phyloP scores from a whole-genome alignment of 169 alveolate genomes.

The Babesia sp. region DNA sequence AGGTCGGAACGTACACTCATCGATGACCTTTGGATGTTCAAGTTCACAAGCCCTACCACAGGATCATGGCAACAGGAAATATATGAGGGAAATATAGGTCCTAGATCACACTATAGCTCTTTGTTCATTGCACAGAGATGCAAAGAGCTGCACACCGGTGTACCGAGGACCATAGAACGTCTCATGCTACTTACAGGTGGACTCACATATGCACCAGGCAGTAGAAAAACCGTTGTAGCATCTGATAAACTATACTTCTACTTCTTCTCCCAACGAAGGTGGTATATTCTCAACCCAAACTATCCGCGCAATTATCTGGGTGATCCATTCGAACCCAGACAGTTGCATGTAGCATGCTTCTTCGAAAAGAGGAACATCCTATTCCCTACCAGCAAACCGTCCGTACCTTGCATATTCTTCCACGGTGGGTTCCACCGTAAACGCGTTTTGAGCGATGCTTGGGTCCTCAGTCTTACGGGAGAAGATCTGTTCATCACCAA shows the following conservation, averaged over 20 bases:
- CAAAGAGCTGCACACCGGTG: constrained; percentile 78
- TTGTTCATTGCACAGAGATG: constrained; percentile 85
- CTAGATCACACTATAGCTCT: constrained; percentile 83
- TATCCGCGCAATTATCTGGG: constrained; percentile 72
- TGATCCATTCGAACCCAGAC: constrained; percentile 79
- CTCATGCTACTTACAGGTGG: constrained; percentile 79
- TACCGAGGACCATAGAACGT: constrained; percentile 78
- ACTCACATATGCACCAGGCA: constrained; percentile 71
- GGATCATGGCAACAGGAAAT: constrained; percentile 82
- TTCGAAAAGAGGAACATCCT: constrained; percentile 76
- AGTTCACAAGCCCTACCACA: constrained; percentile 54
- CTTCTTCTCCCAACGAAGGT: constrained; percentile 76
- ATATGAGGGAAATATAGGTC: constrained; percentile 82
- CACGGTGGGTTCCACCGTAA: constrained; percentile 81
- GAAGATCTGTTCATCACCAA: constrained; percentile 74
- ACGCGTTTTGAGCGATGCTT: constrained; percentile 75
- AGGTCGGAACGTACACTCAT: constrained; percentile 71
- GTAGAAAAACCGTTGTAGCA: constrained; percentile 66
- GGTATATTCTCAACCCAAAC: constrained; percentile 74
- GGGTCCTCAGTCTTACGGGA: constrained; percentile 81
- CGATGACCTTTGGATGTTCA: constrained; percentile 84
- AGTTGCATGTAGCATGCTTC: constrained; percentile 80
- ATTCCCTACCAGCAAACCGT: constrained; percentile 72
- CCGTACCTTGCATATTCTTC: constrained; percentile 81
- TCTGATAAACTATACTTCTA: constrained; percentile 77